A percentile compares a stretch with the other conserved stretches of the same genome.
Conservation (phyloP, 805 yeast genomes). For the Candida schatavii region DNA sequence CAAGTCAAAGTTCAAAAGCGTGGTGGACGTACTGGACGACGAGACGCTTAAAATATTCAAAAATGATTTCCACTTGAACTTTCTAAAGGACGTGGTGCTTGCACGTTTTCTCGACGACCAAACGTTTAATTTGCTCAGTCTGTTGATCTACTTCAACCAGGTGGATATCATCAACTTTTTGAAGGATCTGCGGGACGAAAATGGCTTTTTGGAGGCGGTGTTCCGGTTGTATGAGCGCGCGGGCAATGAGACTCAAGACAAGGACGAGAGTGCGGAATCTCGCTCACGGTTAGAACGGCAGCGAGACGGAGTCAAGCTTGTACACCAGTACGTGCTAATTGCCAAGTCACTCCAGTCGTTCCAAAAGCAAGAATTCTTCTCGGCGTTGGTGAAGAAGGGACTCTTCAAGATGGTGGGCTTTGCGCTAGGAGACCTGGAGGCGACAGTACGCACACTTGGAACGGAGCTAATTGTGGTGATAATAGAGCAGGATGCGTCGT, state of each 20-base stretch:
- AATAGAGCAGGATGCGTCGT: constrained; percentile 76
- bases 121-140: constrained; percentile 61
- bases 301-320: constrained; percentile 70
- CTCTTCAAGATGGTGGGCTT: constrained; percentile 66
- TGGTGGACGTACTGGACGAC: constrained; percentile 54
- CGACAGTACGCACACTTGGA: constrained; percentile 60
- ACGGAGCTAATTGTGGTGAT: constrained; percentile 78
- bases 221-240: constrained; percentile 52
- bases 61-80: constrained; percentile 74
- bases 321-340: constrained; percentile 76
- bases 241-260: constrained; percentile 7
- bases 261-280: neutral
- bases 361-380: constrained; percentile 66
- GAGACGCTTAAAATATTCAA: constrained; percentile 51
- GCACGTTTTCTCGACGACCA: constrained; percentile 82
- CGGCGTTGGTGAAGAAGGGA: constrained; percentile 62
- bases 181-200: constrained; percentile 40
- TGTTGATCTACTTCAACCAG: constrained; percentile 67
- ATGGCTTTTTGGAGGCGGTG: constrained; percentile 51
- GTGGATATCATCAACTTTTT: constrained; percentile 61
- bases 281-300: constrained; percentile 23
- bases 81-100: constrained; percentile 81
- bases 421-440: constrained; percentile 56
- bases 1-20: constrained; percentile 64
- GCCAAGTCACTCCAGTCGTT: constrained; percentile 62